Evolutionary conservation across 2,329 filamentous ascomycete genomes (phyloP), one percentile per base, ranked within the genome.

Genomic region (Apiospora sp.): DNA sequence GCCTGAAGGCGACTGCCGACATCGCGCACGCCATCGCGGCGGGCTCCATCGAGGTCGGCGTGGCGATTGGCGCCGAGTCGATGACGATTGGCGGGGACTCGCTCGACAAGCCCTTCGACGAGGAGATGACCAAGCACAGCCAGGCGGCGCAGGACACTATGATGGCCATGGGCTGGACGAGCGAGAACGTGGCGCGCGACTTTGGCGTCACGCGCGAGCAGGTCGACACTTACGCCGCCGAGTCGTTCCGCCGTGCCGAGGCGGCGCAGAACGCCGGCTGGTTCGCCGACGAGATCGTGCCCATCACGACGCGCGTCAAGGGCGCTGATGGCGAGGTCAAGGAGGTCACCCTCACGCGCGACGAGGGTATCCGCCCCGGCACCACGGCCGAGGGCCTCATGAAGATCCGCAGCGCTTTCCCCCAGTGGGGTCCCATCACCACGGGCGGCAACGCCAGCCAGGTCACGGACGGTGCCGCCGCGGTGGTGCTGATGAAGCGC

Each of bases 131-230:
- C 67, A 82, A 85, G 77, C 85, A 88, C 79, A 93, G 89, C 84
- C 92, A 94, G 81, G 94, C 98, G 81, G 90, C 94, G 0, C 84
- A 84, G 67, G 96, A 98, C 85, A 96, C 95, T 87, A 90, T 96
- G 90, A 90, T 95, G 88, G 93, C 96, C 76, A 99, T 99, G 96
- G 96, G 96, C 30, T 97, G 97, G 90, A 99, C 96, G 3, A 96
- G 93, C 73, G 96, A 99, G 87, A 98, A 98, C 81, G 95, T 99
- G 41, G 94, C 92, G 78, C 91, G 91, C 68, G 96, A 98, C 85
- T 98, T 98, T 83, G 90, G 92, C 80, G 92, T 99, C 81, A 85
- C 90, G 2, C 90, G 96, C 74, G 91, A 95, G 81, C 85, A 86
- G 81, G 94, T 98, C 85, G 96, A 99, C 83, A 86, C 88, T 76